phyloP scores from a whole-genome alignment of 2,329 filamentous ascomycete species.

The Pyrenophora teres region DNA sequence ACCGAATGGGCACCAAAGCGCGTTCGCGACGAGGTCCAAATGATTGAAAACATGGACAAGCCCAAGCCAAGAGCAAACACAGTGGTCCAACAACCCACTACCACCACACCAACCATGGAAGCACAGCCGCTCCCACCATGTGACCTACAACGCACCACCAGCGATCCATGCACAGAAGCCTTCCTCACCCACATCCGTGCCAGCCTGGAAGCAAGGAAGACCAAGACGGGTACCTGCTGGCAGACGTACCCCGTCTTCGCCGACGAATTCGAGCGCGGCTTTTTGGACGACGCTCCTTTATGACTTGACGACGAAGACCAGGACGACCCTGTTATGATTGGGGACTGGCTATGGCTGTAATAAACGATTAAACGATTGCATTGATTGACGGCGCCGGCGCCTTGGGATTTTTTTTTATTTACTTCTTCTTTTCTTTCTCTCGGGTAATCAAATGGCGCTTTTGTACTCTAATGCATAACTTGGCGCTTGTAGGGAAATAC shows the following conservation, averaged over 20 bases:
- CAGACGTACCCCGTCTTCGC: conserved; percentile 13
- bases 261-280: conserved; percentile 18
- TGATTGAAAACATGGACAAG: conserved; percentile 8
- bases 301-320: neutral
- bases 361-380: too few species aligned
- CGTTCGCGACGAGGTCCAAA: conserved; percentile 3
- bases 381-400: too few species aligned
- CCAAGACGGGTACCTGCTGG: conserved; percentile 3
- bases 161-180: conserved; percentile 7
- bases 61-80: neutral
- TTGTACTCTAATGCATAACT: too few species aligned
- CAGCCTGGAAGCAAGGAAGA: conserved; percentile 18
- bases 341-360: too few species aligned
- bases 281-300: conserved; percentile 15
- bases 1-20: conserved; percentile 1
- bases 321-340: too few species aligned
- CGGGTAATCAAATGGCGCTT: too few species aligned
- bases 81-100: neutral
- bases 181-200: conserved; percentile 21
- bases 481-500: neutral
- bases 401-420: too few species aligned
- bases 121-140: neutral
- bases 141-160: conserved; percentile 7
- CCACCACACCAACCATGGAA: neutral
- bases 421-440: too few species aligned